Percentiles rank a stretch among this genome's conserved stretches.
Evolutionary conservation across 2,329 filamentous ascomycete species (phyloP).

Genomic region (Leptographium radiaticola): DNA sequence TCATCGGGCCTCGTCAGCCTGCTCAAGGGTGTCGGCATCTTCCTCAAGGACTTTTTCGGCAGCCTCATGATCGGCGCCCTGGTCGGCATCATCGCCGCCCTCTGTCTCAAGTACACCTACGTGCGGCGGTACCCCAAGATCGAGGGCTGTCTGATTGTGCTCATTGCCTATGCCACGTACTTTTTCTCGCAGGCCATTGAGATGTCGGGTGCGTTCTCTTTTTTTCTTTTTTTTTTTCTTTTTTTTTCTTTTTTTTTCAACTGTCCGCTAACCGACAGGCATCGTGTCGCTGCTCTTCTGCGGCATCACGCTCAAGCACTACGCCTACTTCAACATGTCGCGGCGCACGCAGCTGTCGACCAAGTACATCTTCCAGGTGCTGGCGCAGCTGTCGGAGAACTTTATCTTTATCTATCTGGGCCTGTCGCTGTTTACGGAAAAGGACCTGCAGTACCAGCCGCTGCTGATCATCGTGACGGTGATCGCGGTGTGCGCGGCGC

Average conservation of each 20-base stretch:
- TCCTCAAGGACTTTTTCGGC: conserved; percentile 91
- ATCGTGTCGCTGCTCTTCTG: conserved; percentile 96
- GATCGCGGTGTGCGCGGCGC: conserved; percentile 77
- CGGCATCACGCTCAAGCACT: conserved; percentile 96
- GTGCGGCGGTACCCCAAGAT: conserved; percentile 89
- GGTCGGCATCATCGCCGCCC: conserved; percentile 74
- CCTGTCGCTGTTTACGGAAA: conserved; percentile 85
- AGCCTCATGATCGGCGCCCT: conserved; percentile 80
- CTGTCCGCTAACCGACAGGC: conserved; percentile 43
- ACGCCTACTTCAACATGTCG: conserved; percentile 99
- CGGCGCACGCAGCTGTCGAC: conserved; percentile 92
- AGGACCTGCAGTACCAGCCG: conserved; percentile 78
- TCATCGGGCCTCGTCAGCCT: conserved; percentile 68
- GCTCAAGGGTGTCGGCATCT: conserved; percentile 85
- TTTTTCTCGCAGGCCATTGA: conserved; percentile 94
- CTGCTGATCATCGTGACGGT: conserved; percentile 90
- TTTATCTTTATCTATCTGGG: conserved; percentile 99
- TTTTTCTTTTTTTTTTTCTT: not conserved
- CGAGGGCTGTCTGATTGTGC: conserved; percentile 84
- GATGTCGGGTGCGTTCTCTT: conserved; percentile 65
- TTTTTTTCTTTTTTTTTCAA: not conserved
- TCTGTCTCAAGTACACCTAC: conserved; percentile 89
- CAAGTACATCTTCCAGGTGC: conserved; percentile 92
- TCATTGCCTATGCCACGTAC: conserved; percentile 93
- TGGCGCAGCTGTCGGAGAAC: conserved; percentile 92